Evolutionary conservation across 2,329 filamentous ascomycete species (phyloP).

Genomic region (Nothophoma quercina): DNA sequence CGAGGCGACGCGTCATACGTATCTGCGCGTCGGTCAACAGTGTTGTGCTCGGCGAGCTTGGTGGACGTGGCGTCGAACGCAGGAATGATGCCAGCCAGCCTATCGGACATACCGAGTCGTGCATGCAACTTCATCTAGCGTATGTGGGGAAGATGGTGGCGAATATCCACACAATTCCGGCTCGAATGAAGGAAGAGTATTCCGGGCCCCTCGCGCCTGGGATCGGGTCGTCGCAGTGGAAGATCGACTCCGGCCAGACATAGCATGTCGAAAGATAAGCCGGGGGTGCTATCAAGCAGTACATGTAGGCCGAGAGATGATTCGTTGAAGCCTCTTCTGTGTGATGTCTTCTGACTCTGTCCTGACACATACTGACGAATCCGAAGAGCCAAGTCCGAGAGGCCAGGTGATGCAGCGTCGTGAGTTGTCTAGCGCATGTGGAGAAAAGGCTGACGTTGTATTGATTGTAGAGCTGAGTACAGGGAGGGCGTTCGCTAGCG

Average conservation of each 20-base stretch:
- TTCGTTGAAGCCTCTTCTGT: slow-evolving; percentile 15
- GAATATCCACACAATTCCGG: slow-evolving; percentile 13
- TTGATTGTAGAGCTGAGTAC: slow-evolving; percentile 26
- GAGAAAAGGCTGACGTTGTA: slow-evolving; percentile 32
- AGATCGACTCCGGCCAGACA: neutral
- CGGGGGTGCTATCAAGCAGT: neutral
- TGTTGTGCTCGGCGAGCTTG: slow-evolving; percentile 1
- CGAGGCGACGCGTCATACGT: neutral
- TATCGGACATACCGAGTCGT: slow-evolving; percentile 19
- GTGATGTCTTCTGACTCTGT: slow-evolving; percentile 22
- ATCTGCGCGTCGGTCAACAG: neutral
- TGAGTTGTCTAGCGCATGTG: slow-evolving; percentile 43
- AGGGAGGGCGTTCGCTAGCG: slow-evolving; percentile 30
- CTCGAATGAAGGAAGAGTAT: slow-evolving; percentile 1
- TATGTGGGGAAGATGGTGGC: slow-evolving; percentile 26
- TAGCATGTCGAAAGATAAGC: slow-evolving; percentile 1
- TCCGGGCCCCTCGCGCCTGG: slow-evolving; percentile 10
- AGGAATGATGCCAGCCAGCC: neutral
- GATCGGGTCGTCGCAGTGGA: slow-evolving; percentile 22
- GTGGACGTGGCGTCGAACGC: neutral
- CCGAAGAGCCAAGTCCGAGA: slow-evolving; percentile 1
- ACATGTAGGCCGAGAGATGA: slow-evolving; percentile 11
- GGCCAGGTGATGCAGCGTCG: slow-evolving; percentile 19
- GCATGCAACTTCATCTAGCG: slow-evolving; percentile 17
- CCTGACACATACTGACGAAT: slow-evolving; percentile 22